Evolutionary conservation across 2,329 filamentous ascomycete species (phyloP).

Genomic region (Aureobasidium sp.): DNA sequence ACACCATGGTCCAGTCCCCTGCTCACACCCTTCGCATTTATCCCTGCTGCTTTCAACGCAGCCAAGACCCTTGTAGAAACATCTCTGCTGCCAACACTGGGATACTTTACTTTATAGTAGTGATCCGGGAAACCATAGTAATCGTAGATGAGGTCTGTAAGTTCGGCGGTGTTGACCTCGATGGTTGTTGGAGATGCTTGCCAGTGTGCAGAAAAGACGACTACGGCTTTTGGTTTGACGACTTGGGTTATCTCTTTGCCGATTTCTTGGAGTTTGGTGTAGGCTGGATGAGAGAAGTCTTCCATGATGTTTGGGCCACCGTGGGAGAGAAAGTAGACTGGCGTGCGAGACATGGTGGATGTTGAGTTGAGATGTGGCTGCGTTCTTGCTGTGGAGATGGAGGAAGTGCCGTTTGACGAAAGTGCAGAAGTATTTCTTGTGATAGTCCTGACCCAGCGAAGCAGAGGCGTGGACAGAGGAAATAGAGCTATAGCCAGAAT

Average conservation of each 20-base stretch:
- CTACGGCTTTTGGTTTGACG: constrained; percentile 62
- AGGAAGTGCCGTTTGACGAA: neutral
- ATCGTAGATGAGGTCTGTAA: constrained; percentile 63
- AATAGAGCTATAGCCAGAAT: constrained; percentile 5
- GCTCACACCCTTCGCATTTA: constrained; percentile 51
- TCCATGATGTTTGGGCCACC: constrained; percentile 54
- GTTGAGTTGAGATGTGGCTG: neutral
- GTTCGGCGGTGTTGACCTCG: constrained; percentile 57
- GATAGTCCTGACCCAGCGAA: neutral
- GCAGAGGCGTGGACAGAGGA: neutral
- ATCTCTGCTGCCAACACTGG: constrained; percentile 52
- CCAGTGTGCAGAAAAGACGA: constrained; percentile 75
- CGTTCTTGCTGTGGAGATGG: neutral
- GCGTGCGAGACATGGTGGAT: constrained; percentile 29
- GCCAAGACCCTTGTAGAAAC: constrained; percentile 52
- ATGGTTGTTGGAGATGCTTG: constrained; percentile 50
- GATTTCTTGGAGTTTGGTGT: constrained; percentile 54
- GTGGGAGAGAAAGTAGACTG: constrained; percentile 45
- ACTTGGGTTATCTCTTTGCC: constrained; percentile 62
- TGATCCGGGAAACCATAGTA: constrained; percentile 65
- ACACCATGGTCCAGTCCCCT: constrained; percentile 69
- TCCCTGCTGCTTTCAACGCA: constrained; percentile 48
- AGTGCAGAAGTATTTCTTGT: neutral
- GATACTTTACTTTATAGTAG: constrained; percentile 61
- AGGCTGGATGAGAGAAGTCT: constrained; percentile 58